Base-by-base conservation (phyloP, 805 yeast genomes). In the Wickerhamia fluorescens region DNA sequence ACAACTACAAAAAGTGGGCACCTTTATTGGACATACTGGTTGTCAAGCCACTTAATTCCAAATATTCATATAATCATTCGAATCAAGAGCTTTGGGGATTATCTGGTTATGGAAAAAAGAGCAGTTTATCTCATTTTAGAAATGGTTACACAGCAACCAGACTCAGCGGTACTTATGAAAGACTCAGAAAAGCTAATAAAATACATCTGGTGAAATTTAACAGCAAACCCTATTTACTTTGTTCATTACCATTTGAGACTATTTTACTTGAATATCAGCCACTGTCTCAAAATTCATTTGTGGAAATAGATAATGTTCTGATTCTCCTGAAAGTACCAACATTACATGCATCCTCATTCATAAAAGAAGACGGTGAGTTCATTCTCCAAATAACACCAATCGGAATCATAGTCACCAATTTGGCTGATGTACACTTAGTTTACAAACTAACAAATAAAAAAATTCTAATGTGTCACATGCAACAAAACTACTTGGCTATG, bases 1-100 rank as follows among this genome's bases (percentile, higher is more conserved):
- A 42, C 2, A 61, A 52, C 30, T 61, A 55, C 43, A 54, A 51
- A 20, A 66, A 61, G 36, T 70, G 76, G 75, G 56, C 73, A 0
- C 75, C 75, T 0, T 29, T 69, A 2, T 34, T 63, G 12, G 74
- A 69, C 43, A 42, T 62, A 2, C 53, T 47, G 32, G 42, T 66
- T 3, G 46, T 65, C 1, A 58, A 59, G 14, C 35, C 58, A 1
- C 40, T 20, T 22, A 29, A 24, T 7, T 35, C 49, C n/a, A 40
- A 53, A 14, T 36, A 34, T 14, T 23, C 44, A 23, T 20, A 40
- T 20, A 34, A 33, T 28, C 28, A 30, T 23, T 39, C 49, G 2
- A 37, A 41, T 5, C 61, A 66, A 29, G 73, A 69, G 29, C 33
- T 68, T 2, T 69, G 74, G 68, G 56, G 60, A 1, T 38, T 64